Evolutionary conservation across 163 green algal species (phyloP), one percentile per base, ranked within the genome.

Genomic region (Volvox carteri): DNA sequence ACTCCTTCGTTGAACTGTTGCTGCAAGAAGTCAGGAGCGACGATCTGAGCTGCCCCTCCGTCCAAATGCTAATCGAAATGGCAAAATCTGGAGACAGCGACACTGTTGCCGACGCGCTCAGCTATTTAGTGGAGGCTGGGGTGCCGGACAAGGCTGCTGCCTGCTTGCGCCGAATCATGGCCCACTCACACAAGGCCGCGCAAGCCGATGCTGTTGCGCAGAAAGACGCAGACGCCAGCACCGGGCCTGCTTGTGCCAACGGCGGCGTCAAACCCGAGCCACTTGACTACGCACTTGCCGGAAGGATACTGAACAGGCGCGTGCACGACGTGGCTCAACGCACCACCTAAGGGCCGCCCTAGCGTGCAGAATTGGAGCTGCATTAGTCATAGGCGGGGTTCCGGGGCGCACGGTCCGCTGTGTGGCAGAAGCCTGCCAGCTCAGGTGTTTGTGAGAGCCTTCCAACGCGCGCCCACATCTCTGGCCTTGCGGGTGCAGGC

Each of bases 61-160:
- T 84, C 25, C 54, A 89, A 41, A 89, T 89, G 84, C 84, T 89
- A 1, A 30, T 84, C 0, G 70, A 77, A 12, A 89, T 89, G 84
- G 84, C 84, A 25, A 89, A 89, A 56, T 67, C 84, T 25, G 72
- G 72, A 0, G 84, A 89, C 84, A 74, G 16, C 39, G 84, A 89
- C 70, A 89, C 84, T 4, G 84, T 77, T 14, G 72, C 84, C 0
- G 70, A 84, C 19, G 73, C 84, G 8, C 52, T 89, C 19, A 72
- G 72, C 44, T 89, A 84, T 44, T 30, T 89, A 9, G 19, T 79
- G 0, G 84, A 89, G 54, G 67, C 67, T 18, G 84, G 84, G 2
- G 41, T 12, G 33, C 84, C 72, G 1, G 84, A 89, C 84, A 77
- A 68, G 35, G 52, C 83, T 21, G 83, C 83, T 23, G 46, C 5